Evolutionary conservation across 768 basidiomycete genomes (phyloP).

Genomic region (Mycena filopes): DNA sequence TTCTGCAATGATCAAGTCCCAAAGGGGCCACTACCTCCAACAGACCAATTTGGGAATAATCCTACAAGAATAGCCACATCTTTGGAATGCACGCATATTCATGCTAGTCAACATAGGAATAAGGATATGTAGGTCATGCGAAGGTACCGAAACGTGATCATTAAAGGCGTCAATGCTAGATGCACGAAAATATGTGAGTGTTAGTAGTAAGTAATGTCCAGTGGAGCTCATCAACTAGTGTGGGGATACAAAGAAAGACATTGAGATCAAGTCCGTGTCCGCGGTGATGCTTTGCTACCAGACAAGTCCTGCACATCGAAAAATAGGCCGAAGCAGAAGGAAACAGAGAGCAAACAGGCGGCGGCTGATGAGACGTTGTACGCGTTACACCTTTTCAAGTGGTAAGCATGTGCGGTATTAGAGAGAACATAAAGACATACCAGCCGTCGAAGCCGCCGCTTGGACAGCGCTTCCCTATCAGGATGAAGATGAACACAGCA

Average conservation of each 20-base stretch:
- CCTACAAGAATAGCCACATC: no score
- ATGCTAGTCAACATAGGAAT: slow-evolving; percentile 20
- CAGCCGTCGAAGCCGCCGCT: slow-evolving; percentile 71
- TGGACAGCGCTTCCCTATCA: slow-evolving; percentile 72
- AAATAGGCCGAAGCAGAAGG: slow-evolving; percentile 66
- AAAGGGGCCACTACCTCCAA: not conserved
- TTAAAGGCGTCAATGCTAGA: slow-evolving; percentile 33
- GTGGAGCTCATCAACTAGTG: not conserved
- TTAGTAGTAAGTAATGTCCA: slow-evolving; percentile 17
- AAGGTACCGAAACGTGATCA: slow-evolving; percentile 15
- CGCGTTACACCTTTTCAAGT: slow-evolving; percentile 68
- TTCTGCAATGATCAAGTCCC: not conserved
- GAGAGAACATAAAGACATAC: slow-evolving; percentile 49
- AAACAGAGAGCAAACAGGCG: slow-evolving; percentile 65
- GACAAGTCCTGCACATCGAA: slow-evolving; percentile 76
- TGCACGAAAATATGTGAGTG: slow-evolving; percentile 19
- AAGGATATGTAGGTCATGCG: slow-evolving; percentile 30
- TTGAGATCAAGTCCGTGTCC: slow-evolving; percentile 59
- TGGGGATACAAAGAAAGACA: not conserved
- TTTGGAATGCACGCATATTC: no score
- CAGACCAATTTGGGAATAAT: not conserved
- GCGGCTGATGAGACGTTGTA: slow-evolving; percentile 76
- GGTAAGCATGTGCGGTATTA: slow-evolving; percentile 2
- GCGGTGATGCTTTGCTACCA: slow-evolving; percentile 69
- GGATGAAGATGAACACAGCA: slow-evolving; percentile 65